phyloP scores from a whole-genome alignment of 2,329 filamentous ascomycete genomes.

The Apiospora pterosperma region DNA sequence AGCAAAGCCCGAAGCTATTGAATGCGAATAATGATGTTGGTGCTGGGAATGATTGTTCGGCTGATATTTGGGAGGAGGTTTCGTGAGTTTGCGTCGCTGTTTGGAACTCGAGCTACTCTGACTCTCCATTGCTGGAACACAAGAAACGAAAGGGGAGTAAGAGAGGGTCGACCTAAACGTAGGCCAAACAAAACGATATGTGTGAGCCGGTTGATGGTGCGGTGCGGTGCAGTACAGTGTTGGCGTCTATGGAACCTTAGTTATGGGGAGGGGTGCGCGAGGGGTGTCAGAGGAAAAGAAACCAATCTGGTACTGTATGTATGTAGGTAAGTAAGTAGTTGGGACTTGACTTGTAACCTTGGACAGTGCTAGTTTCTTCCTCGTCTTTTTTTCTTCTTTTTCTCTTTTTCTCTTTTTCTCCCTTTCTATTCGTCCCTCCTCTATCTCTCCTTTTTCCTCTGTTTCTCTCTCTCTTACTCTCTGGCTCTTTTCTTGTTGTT shows the following conservation, averaged over 20 bases:
- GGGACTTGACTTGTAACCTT: neutral
- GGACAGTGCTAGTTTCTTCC: neutral
- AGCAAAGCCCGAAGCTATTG: slow-evolving; percentile 37
- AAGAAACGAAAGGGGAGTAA: slow-evolving; percentile 2
- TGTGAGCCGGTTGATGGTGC: slow-evolving; percentile 1
- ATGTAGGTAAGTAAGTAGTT: neutral
- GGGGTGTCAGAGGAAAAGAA: slow-evolving; percentile 1
- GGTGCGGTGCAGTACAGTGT: neutral
- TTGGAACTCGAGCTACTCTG: slow-evolving; percentile 29
- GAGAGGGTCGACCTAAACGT: slow-evolving; percentile 1
- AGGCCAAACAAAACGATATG: slow-evolving; percentile 2
- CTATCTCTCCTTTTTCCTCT: neutral
- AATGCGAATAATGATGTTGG: slow-evolving; percentile 45
- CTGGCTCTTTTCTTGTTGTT: neutral
- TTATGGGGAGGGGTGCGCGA: slow-evolving; percentile 2
- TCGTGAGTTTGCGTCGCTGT: slow-evolving; percentile 59
- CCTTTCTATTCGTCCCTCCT: neutral
- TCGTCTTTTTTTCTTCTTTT: neutral
- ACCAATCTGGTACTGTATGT: neutral
- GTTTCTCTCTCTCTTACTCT: neutral
- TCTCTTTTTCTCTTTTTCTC: neutral
- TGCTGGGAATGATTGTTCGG: slow-evolving; percentile 22
- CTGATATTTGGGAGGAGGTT: slow-evolving; percentile 43
- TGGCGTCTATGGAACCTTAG: slow-evolving; percentile 1
- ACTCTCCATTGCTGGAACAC: slow-evolving; percentile 37